Conservation (phyloP, 2,329 filamentous ascomycete genomes). For the Parastagonospora nodorum region DNA sequence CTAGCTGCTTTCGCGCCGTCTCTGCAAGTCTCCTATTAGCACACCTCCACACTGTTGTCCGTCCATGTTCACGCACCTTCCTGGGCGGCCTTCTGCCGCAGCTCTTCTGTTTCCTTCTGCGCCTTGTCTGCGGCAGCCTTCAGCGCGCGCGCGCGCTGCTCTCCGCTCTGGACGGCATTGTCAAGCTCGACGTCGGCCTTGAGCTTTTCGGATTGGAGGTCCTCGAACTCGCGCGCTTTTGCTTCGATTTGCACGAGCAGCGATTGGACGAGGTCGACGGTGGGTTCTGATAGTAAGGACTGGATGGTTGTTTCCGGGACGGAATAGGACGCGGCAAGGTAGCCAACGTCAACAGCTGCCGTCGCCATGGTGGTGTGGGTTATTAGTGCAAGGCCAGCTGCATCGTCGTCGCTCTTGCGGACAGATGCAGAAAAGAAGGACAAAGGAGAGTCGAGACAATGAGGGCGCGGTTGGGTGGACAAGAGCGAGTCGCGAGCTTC, state of each 20-base stretch:
- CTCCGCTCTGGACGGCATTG: slow-evolving; percentile 81
- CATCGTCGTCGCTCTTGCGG: slow-evolving; percentile 24
- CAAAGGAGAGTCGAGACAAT: slow-evolving; percentile 35
- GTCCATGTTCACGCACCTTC: slow-evolving; percentile 65
- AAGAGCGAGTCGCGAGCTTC: slow-evolving; percentile 21
- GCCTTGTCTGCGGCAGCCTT: slow-evolving; percentile 83
- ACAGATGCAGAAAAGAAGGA: slow-evolving; percentile 16
- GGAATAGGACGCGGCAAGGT: slow-evolving; percentile 73
- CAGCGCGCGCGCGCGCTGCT: slow-evolving; percentile 80
- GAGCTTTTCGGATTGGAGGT: slow-evolving; percentile 84
- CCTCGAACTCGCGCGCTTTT: slow-evolving; percentile 83
- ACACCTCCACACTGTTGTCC: not conserved
- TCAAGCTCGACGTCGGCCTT: slow-evolving; percentile 91
- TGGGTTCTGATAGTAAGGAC: slow-evolving; percentile 69
- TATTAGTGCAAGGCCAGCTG: slow-evolving; percentile 18
- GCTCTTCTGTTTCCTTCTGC: slow-evolving; percentile 79
- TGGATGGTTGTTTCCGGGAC: slow-evolving; percentile 68
- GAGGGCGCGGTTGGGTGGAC: slow-evolving; percentile 9
- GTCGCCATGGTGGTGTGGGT: slow-evolving; percentile 59
- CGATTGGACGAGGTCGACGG: slow-evolving; percentile 74
- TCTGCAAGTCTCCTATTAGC: slow-evolving; percentile 57
- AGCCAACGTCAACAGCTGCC: slow-evolving; percentile 69
- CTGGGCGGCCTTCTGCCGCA: slow-evolving; percentile 78
- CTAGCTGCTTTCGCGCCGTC: slow-evolving; percentile 72
- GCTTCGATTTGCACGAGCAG: slow-evolving; percentile 75